Percentiles rank a stretch among this genome's conserved stretches.
phyloP scores from a whole-genome alignment of 2,329 filamentous ascomycete genomes.

The Colletotrichum neosansevieriae region DNA sequence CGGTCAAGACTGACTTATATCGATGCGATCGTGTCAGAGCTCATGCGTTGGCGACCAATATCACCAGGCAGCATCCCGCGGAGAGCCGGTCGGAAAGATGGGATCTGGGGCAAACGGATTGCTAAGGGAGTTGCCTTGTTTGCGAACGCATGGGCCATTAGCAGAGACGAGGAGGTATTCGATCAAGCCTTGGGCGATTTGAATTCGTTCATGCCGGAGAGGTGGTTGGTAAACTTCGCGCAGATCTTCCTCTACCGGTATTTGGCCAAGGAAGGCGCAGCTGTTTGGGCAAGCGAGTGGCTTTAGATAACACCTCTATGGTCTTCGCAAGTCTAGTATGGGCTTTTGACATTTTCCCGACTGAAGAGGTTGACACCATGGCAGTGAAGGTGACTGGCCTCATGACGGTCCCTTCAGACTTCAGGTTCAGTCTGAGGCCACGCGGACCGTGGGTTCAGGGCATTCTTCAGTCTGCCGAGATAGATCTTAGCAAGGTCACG shows the following conservation, averaged over 20 bases:
- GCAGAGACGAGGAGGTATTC: constrained; percentile 51
- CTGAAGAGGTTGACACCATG: constrained; percentile 43
- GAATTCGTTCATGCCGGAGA: constrained; percentile 49
- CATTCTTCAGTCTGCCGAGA: constrained; percentile 40
- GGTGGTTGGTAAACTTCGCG: constrained; percentile 46
- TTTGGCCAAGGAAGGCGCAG: constrained; percentile 64
- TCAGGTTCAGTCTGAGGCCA: constrained; percentile 46
- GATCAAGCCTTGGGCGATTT: constrained; percentile 49
- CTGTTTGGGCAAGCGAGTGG: constrained; percentile 58
- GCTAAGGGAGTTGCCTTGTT: constrained; percentile 58
- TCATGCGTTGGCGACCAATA: constrained; percentile 59
- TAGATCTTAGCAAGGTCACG: constrained; percentile 32
- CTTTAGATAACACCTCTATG: constrained; percentile 59
- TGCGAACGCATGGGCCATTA: constrained; percentile 56
- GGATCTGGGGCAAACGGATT: constrained; percentile 55
- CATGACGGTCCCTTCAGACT: constrained; percentile 45
- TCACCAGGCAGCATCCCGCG: constrained; percentile 53
- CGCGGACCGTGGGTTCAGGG: constrained; percentile 47
- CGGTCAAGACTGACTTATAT: constrained; percentile 56
- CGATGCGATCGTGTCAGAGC: constrained; percentile 56
- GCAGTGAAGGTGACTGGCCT: constrained; percentile 45
- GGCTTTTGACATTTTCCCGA: constrained; percentile 58
- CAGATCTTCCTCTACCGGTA: constrained; percentile 49
- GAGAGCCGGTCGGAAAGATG: constrained; percentile 50
- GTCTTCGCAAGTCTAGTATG: constrained; percentile 59